These are phyloP conservation scores for Blastomyces gilchristii DNA, from an alignment of 2,329 filamentous ascomycete species.

Conservation along the genomic window DNA sequence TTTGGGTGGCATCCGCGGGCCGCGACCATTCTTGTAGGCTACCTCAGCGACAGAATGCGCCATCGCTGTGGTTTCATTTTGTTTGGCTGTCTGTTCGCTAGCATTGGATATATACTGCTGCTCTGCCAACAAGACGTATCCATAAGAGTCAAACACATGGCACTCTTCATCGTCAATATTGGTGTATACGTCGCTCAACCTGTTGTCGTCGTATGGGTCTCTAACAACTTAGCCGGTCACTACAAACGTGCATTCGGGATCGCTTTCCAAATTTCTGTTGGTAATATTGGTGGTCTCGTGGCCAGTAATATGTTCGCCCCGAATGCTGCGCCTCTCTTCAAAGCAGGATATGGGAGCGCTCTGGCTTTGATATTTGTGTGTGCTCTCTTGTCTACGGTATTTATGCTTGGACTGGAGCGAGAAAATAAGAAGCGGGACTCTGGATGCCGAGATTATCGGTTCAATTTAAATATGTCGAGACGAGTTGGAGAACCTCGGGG, in stretches of 20 bases:
- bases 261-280: conserved; percentile 55
- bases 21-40: conserved; percentile 42
- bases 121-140: conserved; percentile 40
- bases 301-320: conserved; percentile 27
- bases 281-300: conserved; percentile 58
- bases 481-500: conserved; percentile 31
- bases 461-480: conserved; percentile 22
- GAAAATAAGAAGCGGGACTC: conserved; percentile 30
- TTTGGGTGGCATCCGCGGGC: conserved; percentile 53
- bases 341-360: conserved; percentile 35
- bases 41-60: conserved; percentile 41
- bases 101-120: conserved; percentile 47
- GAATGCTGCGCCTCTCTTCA: conserved; percentile 22
- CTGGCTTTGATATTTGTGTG: conserved; percentile 28
- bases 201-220: conserved; percentile 54
- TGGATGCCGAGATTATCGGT: conserved; percentile 29
- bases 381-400: conserved; percentile 21
- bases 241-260: conserved; percentile 60
- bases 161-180: conserved; percentile 45
- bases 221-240: conserved; percentile 58
- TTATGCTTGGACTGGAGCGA: conserved; percentile 24
- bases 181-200: conserved; percentile 51
- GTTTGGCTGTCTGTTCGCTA: conserved; percentile 40
- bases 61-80: conserved; percentile 48
- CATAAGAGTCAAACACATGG: conserved; percentile 44